phyloP scores from a whole-genome alignment of 768 basidiomycete species.

The Hericium erinaceus region DNA sequence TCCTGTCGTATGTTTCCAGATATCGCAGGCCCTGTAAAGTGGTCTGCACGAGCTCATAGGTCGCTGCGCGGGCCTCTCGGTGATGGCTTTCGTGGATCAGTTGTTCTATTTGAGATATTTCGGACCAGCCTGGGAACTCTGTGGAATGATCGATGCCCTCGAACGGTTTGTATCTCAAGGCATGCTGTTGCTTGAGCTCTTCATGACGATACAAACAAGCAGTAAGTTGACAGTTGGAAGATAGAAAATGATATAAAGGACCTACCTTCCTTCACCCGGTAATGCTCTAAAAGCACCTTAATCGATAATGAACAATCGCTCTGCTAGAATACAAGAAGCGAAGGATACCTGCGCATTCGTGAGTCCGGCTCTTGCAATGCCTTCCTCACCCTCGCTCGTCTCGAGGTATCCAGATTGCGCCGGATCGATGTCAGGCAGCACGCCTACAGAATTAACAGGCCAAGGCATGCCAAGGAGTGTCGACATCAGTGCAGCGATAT shows the following conservation, averaged over 20 bases:
- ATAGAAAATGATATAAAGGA: neutral
- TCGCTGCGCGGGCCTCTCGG: conserved; percentile 37
- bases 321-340: neutral
- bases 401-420: conserved; percentile 49
- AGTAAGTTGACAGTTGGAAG: neutral
- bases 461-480: conserved; percentile 61
- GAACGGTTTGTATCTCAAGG: conserved; percentile 59
- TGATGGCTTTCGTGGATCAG: conserved; percentile 36
- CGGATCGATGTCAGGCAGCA: conserved; percentile 67
- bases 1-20: conserved; percentile 77
- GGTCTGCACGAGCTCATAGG: conserved; percentile 41
- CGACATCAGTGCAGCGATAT: conserved; percentile 72
- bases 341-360: conserved; percentile 51
- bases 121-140: conserved; percentile 25
- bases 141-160: conserved; percentile 30
- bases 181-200: conserved; percentile 55
- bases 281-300: conserved; percentile 67
- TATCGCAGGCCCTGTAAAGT: conserved; percentile 61
- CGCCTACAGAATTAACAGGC: conserved; percentile 79
- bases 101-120: conserved; percentile 34
- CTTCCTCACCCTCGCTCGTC: conserved; percentile 34
- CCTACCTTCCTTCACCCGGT: conserved; percentile 66
- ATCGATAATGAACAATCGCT: neutral
- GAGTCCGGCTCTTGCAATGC: conserved; percentile 44
- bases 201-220: neutral